Percentiles rank a stretch among this genome's conserved stretches.
Evolutionary conservation across 164 flowering plant species (phyloP).

Genomic region (Magnolia changhungtana): DNA sequence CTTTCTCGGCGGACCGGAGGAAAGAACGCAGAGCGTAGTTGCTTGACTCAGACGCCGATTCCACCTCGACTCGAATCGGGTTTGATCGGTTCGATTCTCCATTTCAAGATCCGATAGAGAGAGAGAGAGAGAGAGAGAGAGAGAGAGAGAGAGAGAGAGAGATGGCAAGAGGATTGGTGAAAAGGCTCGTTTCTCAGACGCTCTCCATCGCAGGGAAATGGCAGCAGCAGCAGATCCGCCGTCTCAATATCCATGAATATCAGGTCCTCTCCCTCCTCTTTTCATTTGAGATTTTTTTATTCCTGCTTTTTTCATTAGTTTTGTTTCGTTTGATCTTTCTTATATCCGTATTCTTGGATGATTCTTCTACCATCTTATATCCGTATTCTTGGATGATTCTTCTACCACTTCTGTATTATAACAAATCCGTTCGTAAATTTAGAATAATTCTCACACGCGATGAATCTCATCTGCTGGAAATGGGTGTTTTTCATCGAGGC

Average conservation of each 20-base stretch:
- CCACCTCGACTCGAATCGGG: not conserved
- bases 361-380: too few relatives aligned
- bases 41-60: not conserved
- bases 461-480: not conserved
- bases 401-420: too few relatives aligned
- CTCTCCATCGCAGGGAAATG: constrained; percentile 86
- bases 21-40: not conserved
- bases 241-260: constrained; percentile 94
- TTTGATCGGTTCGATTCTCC: too few relatives aligned
- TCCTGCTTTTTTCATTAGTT: not conserved
- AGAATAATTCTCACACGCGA: not conserved
- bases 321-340: not conserved
- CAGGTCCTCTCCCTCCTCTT: constrained; percentile 47
- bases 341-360: not conserved
- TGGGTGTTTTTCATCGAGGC: not conserved
- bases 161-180: constrained; percentile 70
- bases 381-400: not conserved
- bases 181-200: constrained; percentile 56
- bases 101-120: not conserved
- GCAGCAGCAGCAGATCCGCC: constrained; percentile 97
- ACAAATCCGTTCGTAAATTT: too few relatives aligned
- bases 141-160: not conserved
- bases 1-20: not conserved
- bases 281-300: too few relatives aligned
- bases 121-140: not conserved